These are phyloP conservation scores for Isoetes engelmannii DNA, from an alignment of 83 land plant genomes.

Conservation along the genomic window DNA sequence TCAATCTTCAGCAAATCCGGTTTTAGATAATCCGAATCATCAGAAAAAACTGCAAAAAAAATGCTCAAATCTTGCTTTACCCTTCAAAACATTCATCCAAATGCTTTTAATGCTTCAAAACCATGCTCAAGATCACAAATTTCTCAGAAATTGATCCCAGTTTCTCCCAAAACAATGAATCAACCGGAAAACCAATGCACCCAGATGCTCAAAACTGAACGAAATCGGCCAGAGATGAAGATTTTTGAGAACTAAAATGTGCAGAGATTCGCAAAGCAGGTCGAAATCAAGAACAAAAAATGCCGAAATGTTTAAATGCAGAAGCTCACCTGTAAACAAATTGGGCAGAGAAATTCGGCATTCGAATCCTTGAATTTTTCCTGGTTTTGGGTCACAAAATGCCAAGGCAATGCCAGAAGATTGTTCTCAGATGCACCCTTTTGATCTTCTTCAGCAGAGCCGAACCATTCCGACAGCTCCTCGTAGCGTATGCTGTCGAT, in stretches of 20 bases:
- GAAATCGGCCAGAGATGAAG: not conserved
- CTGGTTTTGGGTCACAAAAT: conserved; percentile 11
- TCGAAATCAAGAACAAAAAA: not conserved
- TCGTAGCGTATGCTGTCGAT: conserved; percentile 24
- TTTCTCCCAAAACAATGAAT: not conserved
- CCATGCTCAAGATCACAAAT: not conserved
- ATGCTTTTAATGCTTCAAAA: not conserved
- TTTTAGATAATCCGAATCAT: not conserved
- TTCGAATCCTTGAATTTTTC: conserved; percentile 4
- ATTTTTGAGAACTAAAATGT: not conserved
- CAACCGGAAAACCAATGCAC: not conserved
- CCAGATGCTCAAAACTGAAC: not conserved
- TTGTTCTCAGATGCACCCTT: conserved; percentile 22
- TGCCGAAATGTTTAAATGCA: not conserved
- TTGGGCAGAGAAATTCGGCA: conserved; percentile 13
- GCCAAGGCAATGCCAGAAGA: conserved; percentile 13
- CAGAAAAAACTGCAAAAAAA: not conserved
- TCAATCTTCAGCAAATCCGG: not conserved
- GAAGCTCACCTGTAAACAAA: conserved; percentile 24
- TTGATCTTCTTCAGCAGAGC: conserved; percentile 11
- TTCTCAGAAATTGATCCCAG: not conserved
- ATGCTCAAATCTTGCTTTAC: not conserved
- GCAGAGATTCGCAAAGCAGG: not conserved
- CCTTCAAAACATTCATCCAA: not conserved
- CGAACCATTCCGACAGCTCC: conserved; percentile 24